Conservation (phyloP, 306 rosid genomes). For the Ammopiptanthus mongolicus region DNA sequence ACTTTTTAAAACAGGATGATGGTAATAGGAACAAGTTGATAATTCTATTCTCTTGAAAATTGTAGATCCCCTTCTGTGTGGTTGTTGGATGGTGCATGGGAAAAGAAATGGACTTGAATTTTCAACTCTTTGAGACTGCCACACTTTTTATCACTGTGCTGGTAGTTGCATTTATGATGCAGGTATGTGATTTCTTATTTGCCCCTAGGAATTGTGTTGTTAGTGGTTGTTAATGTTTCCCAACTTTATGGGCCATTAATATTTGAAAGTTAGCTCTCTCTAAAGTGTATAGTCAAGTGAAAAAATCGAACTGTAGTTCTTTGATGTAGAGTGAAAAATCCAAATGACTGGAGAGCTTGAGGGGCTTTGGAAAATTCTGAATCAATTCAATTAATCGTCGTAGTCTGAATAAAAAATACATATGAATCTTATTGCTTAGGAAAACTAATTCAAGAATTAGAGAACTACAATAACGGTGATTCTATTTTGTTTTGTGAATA, state of each 20-base stretch:
- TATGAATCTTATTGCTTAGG: not conserved
- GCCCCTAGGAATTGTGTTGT: not conserved
- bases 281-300: not conserved
- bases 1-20: not conserved
- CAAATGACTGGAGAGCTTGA: not conserved
- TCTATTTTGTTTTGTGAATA: not conserved
- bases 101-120: constrained; percentile 80
- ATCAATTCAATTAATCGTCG: not conserved
- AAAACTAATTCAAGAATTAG: not conserved
- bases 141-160: constrained; percentile 84
- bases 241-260: not conserved
- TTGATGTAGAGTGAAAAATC: not conserved
- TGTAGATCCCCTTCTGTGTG: constrained; percentile 87
- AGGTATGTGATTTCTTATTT: constrained; percentile 45
- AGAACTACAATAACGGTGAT: not conserved
- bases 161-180: constrained; percentile 93
- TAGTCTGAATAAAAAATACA: not conserved
- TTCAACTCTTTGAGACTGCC: constrained; percentile 93
- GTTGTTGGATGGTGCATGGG: constrained; percentile 98
- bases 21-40: not conserved
- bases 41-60: constrained; percentile 26
- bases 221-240: not conserved
- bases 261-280: not conserved
- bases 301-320: not conserved
- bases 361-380: not conserved